Conservation (phyloP, 371 early-diverging fungal genomes). For the Mucor saturninus region DNA sequence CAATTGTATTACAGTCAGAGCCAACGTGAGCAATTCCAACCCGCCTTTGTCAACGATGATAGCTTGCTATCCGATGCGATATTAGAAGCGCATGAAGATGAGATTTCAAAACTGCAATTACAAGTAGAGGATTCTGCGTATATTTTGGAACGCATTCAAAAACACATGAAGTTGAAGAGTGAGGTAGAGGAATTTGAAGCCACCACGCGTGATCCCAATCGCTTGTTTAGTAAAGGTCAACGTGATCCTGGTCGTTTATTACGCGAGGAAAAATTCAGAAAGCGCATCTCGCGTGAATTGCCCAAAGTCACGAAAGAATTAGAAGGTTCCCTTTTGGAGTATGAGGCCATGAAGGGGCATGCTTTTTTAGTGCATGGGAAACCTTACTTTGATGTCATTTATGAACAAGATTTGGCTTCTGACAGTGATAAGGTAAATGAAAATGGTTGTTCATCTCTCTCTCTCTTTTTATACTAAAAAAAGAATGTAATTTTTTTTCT, state of each 20-base stretch:
- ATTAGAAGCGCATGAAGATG: constrained; percentile 42
- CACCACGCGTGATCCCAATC: constrained; percentile 47
- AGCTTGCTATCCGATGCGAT: constrained; percentile 17
- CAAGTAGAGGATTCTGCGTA: constrained; percentile 44
- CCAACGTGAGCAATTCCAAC: constrained; percentile 34
- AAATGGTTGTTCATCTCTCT: no score
- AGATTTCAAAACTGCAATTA: constrained; percentile 38
- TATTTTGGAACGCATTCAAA: constrained; percentile 45
- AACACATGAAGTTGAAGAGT: constrained; percentile 43
- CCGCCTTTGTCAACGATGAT: constrained; percentile 31
- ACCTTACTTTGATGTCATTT: constrained; percentile 40
- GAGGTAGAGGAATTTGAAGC: constrained; percentile 53
- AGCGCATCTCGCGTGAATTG: constrained; percentile 45
- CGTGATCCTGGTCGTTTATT: constrained; percentile 54
- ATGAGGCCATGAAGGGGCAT: constrained; percentile 33
- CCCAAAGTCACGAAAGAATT: constrained; percentile 49
- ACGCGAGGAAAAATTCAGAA: constrained; percentile 53
- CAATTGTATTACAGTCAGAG: constrained; percentile 42
- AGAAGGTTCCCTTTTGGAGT: constrained; percentile 44
- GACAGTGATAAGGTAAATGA: constrained; percentile 21
- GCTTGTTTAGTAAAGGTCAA: constrained; percentile 51
- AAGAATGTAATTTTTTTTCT: no score
- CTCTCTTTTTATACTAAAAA: neutral
- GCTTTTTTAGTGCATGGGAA: constrained; percentile 46
- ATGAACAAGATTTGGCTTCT: constrained; percentile 10